A percentile compares a stretch with the other conserved stretches of the same genome.
Evolutionary conservation across 225 moss, liverwort and hornwort species (phyloP).

Genomic region (Lunularia cruciata): DNA sequence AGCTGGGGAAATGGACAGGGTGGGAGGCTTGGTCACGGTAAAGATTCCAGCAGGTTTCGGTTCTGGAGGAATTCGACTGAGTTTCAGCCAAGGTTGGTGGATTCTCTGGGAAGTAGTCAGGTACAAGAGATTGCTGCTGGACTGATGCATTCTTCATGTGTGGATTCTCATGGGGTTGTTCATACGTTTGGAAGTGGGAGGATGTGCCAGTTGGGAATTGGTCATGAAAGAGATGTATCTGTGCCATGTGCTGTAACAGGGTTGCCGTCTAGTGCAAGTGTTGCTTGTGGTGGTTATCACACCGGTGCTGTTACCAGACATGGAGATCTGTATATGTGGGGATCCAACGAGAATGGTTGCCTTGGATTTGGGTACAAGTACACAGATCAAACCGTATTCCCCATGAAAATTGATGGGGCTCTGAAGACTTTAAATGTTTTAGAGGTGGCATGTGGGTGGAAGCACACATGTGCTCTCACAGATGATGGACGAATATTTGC

Average conservation of each 20-base stretch:
- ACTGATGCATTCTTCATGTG: conserved; percentile 86
- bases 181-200: conserved; percentile 88
- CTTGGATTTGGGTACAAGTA: conserved; percentile 91
- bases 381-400: conserved; percentile 55
- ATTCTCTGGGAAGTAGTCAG: conserved; percentile 27
- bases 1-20: conserved; percentile 88
- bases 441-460: conserved; percentile 53
- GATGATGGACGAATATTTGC: conserved; percentile 71
- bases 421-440: background rate
- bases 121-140: conserved; percentile 65
- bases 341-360: conserved; percentile 95
- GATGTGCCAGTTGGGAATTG: conserved; percentile 77
- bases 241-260: conserved; percentile 56
- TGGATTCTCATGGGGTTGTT: conserved; percentile 77
- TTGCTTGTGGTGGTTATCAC: conserved; percentile 93
- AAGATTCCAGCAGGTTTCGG: conserved; percentile 56
- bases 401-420: conserved; percentile 66
- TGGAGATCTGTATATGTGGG: conserved; percentile 97
- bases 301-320: conserved; percentile 47
- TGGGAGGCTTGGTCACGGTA: conserved; percentile 89
- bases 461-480: conserved; percentile 51
- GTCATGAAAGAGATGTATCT: conserved; percentile 53
- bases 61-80: conserved; percentile 53
- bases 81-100: conserved; percentile 38
- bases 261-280: conserved; percentile 56